Base-by-base conservation (phyloP, 108 stramenopile species). In the Pseudonitzschia pungens region DNA sequence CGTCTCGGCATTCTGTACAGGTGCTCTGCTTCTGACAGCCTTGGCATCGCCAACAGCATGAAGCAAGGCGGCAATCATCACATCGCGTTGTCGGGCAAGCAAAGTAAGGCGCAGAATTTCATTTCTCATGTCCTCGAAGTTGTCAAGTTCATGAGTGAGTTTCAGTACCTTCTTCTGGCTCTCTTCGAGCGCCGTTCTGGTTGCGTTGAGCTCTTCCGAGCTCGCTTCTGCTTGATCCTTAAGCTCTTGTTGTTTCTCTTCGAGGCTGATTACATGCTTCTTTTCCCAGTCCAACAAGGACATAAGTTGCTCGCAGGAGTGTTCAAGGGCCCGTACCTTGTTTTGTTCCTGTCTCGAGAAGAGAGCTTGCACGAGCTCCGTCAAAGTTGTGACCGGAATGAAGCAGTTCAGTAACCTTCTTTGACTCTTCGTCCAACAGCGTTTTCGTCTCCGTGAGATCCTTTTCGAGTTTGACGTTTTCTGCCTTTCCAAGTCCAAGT, bases 261-360 rank as follows among this genome's bases (percentile, higher is more conserved):
- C 29, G 33, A 68, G 75, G 21, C 59, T 65, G 48, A 71, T 56
- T 2, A 70, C 48, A 65, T 67, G 71, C 22, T 53, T 66, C 67
- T 71, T 78, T 51, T 78, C 77, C 71, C 71, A 78, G 54, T 72
- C 71, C 58, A 78, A 55, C n/a, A 78, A 64, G 0, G 69, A 70
- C 55, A 65, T 65, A 14, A 78, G 67, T 27, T 78, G 77, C 28
- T 78, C 77, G n/a, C 71, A 63, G 40, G 77, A 70, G 33, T 72
- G 70, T 27, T 72, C 71, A 4, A 78, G 77, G 32, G 77, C 69
- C 71, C 71, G 68, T n/a, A 78, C 71, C 69, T 78, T 78, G 71
- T 67, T 72, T 60, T 72, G 69, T 52, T 78, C 77, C 4, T n/a
- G 69, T 51, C 50, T 78, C 77, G n/a, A 67, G 60, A 21, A 72